A percentile compares a stretch with the other conserved stretches of the same genome.
phyloP scores from a whole-genome alignment of 805 yeast species.

The Lachancea fermentati region DNA sequence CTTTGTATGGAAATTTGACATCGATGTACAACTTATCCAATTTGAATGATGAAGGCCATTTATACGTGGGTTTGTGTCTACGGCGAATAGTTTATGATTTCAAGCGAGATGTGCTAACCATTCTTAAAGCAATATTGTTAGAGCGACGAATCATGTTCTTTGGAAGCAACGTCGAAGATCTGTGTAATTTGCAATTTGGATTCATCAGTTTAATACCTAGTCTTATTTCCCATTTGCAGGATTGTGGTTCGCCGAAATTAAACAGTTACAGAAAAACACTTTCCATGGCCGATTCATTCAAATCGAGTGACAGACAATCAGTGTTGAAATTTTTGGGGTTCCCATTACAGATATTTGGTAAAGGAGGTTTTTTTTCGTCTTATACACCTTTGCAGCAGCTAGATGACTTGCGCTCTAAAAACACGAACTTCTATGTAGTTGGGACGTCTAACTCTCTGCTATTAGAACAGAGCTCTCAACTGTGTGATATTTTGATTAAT shows the following conservation, averaged over 20 bases:
- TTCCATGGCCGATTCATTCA: conserved; percentile 58
- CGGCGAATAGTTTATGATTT: conserved; percentile 57
- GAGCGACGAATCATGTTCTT: conserved; percentile 73
- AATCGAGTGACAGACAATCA: conserved; percentile 72
- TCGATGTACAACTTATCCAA: conserved; percentile 35
- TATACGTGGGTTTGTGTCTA: conserved; percentile 69
- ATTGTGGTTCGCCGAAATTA: conserved; percentile 73
- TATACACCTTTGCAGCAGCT: conserved; percentile 92
- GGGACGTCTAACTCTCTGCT: conserved; percentile 88
- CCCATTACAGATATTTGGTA: conserved; percentile 80
- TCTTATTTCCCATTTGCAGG: conserved; percentile 62
- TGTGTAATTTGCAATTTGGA: conserved; percentile 80
- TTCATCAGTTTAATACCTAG: conserved; percentile 80
- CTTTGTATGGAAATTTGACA: conserved; percentile 62
- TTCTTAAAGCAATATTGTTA: conserved; percentile 71
- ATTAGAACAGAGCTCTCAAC: conserved; percentile 52
- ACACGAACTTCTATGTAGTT: conserved; percentile 59
- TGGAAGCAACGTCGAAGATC: conserved; percentile 70
- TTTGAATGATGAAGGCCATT: conserved; percentile 44
- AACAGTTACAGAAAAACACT: conserved; percentile 47
- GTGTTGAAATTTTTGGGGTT: conserved; percentile 77
- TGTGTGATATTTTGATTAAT: conserved; percentile 69
- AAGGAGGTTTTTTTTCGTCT: conserved; percentile 86
- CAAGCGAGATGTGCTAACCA: conserved; percentile 50
- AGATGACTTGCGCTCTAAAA: conserved; percentile 55